Evolutionary conservation across 176 grass and related monocot species (phyloP), one percentile per base, ranked within the genome.

Genomic region (Oryza meyeriana): DNA sequence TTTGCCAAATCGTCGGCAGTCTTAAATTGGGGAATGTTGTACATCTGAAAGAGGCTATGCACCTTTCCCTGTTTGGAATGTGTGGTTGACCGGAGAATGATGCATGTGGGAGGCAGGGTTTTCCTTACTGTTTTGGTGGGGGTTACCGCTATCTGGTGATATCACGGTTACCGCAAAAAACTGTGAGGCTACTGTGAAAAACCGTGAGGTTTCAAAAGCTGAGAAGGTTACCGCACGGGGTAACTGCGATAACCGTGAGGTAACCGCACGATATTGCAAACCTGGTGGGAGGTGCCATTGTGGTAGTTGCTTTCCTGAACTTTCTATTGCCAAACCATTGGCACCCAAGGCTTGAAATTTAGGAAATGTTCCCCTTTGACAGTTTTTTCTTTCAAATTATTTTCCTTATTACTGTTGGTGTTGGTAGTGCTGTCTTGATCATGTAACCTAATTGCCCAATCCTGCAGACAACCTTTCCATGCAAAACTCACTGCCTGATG

Each of bases 11-110:
- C 25, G 7, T 8, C 1, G 16, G 10, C 20, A 1, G 10, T 7
- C 38, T 85, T 70, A 14, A 29, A 17, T 29, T 61, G 32, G 22
- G 31, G 13, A 8, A 38, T 61, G 50, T 61, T 59, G 26, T 79
- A 59, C 39, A 79, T 14, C 57, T 79, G 59, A 74, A 79, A 61
- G 67, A 22, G 32, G 4, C 11, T 36, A 44, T 31, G 42, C 42
- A 84, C 12, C 73, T 25, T 84, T 17, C 75, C 44, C 66, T 79
- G 28, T 79, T 74, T 79, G 86, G 81, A 78, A 61, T 78, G 39
- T 78, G 2, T 69, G 71, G 10, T 63, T 71, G 47, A 71, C 3
- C 5, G 16, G 40, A 66, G 36, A 84, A 47, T 24, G 38, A 36
- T 61, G 63, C 36, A 10, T 73, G 62, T 66, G 25, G 16, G 68